phyloP scores from a whole-genome alignment of 2,329 filamentous ascomycete genomes.

The Nothophoma quercina region DNA sequence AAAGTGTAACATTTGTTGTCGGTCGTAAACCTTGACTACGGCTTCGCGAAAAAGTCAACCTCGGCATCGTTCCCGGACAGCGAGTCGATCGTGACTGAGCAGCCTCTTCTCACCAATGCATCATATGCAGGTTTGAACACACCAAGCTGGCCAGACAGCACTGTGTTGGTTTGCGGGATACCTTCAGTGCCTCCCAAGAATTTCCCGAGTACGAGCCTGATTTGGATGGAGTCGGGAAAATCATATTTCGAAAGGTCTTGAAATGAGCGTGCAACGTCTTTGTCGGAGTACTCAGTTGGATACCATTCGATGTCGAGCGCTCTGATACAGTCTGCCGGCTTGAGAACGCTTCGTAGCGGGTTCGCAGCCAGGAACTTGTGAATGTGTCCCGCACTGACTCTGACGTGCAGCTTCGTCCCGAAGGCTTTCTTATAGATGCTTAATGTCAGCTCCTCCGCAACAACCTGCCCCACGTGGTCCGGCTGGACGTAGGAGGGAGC shows the following conservation, averaged over 20 bases:
- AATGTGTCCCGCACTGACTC: conserved; percentile 13
- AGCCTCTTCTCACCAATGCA: background rate
- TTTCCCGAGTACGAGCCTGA: conserved; percentile 11
- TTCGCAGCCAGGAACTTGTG: conserved; percentile 14
- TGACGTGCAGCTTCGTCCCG: conserved; percentile 8
- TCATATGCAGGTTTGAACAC: conserved; percentile 10
- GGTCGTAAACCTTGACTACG: too few species aligned
- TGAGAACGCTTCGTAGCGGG: conserved; percentile 5
- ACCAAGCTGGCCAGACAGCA: background rate
- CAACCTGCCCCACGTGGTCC: conserved; percentile 6
- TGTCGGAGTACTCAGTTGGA: conserved; percentile 11
- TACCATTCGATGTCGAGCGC: conserved; percentile 12
- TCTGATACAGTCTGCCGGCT: conserved; percentile 7
- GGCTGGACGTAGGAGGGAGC: conserved; percentile 12
- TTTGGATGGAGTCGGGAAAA: background rate
- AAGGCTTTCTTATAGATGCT: conserved; percentile 16
- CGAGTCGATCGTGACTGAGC: conserved; percentile 1
- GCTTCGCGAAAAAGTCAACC: background rate
- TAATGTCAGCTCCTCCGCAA: conserved; percentile 11
- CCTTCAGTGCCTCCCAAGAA: background rate
- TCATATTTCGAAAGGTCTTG: background rate
- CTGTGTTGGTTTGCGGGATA: background rate
- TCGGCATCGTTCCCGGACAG: background rate
- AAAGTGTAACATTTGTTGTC: too few species aligned
- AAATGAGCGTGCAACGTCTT: conserved; percentile 6